Evolutionary conservation across 306 rosid species (phyloP).

Genomic region (Prunus padus): DNA sequence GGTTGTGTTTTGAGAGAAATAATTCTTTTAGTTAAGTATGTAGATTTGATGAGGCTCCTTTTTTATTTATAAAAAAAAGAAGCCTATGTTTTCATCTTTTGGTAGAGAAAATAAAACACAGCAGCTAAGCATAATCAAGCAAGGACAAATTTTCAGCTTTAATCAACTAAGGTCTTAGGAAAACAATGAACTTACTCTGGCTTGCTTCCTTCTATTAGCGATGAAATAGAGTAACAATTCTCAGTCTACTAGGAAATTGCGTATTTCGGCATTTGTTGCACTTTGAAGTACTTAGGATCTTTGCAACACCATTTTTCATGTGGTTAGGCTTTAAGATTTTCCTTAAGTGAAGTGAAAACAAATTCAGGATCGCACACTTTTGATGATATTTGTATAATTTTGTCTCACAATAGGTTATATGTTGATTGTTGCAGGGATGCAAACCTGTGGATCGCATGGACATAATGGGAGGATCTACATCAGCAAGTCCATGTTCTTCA

Average conservation of each 20-base stretch:
- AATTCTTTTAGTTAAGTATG: no score
- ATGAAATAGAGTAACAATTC: background rate
- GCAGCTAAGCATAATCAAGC: background rate
- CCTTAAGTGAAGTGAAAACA: no score
- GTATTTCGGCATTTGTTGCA: background rate
- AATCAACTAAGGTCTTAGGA: background rate
- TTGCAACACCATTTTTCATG: background rate
- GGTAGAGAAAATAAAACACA: background rate
- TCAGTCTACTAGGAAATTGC: background rate
- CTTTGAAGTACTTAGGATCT: background rate
- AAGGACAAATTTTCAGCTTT: background rate
- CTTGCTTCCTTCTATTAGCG: no score
- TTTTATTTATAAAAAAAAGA: no score
- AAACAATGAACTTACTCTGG: background rate
- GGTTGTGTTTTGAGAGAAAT: no score
- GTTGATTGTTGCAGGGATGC: constrained; percentile 41
- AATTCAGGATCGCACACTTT: background rate
- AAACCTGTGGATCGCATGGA: constrained; percentile 54
- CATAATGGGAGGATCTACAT: constrained; percentile 54
- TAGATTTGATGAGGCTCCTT: background rate
- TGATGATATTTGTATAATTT: background rate
- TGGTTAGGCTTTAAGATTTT: background rate
- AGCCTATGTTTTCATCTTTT: background rate
- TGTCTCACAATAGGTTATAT: background rate
- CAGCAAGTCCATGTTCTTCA: constrained; percentile 59